These are phyloP conservation scores for Epichloe bromicola DNA, from an alignment of 2,329 filamentous ascomycete genomes.

Conservation along the genomic window DNA sequence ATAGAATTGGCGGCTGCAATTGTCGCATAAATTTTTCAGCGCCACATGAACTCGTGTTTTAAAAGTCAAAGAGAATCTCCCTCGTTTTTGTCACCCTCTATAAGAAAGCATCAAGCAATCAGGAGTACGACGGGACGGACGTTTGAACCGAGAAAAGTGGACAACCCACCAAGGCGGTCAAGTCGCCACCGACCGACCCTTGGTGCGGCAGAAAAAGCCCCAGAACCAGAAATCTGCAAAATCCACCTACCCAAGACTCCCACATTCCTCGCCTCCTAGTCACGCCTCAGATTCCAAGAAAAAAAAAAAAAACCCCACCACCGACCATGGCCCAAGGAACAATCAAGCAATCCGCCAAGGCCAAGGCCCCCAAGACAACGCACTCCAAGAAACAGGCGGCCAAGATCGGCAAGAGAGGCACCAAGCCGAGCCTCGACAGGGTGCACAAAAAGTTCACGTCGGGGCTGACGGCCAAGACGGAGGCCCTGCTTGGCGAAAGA, in stretches of 20 bases:
- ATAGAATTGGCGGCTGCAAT: too few relatives aligned
- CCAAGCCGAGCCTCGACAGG: constrained; percentile 36
- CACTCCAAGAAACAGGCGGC: constrained; percentile 30
- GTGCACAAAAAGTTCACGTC: constrained; percentile 41
- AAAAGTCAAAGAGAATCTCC: too few relatives aligned
- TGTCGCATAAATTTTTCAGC: too few relatives aligned
- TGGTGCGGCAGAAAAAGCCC: neutral
- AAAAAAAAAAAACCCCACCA: neutral
- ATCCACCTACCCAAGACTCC: too few relatives aligned
- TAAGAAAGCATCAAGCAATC: neutral
- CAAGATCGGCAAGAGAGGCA: constrained; percentile 36
- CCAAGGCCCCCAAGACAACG: constrained; percentile 26
- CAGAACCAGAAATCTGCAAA: too few relatives aligned
- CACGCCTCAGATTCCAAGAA: neutral
- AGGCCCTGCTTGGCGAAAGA: constrained; percentile 44
- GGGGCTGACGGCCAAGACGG: constrained; percentile 40
- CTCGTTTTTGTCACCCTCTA: too few relatives aligned
- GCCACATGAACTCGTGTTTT: too few relatives aligned
- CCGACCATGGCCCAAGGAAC: constrained; percentile 40
- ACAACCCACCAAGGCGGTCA: neutral
- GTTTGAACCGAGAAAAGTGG: neutral
- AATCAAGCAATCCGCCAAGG: constrained; percentile 32
- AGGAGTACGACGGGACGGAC: too few relatives aligned
- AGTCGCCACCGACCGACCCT: neutral
- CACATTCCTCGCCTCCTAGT: too few relatives aligned